Evolutionary conservation across 306 rosid genomes (phyloP), one percentile per base, ranked within the genome.

Genomic region (Quercus parvula): DNA sequence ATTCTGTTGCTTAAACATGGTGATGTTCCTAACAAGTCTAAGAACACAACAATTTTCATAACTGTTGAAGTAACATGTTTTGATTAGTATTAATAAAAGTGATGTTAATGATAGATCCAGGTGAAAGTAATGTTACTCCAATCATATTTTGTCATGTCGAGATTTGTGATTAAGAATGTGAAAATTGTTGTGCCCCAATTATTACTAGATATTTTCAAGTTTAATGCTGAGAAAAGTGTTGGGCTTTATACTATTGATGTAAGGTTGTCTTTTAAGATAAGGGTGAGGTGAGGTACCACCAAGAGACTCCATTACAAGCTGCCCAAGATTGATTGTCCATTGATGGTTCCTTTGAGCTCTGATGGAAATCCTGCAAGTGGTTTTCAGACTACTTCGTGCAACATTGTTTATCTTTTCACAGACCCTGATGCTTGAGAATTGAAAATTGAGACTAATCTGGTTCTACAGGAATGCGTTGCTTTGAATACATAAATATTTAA

Each of bases 231-330:
- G 59, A 88, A 84, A 44, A 31, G 3, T n/a, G 33, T 57, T 0
- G 92, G 90, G 72, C 24, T 79, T 57, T 92, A 83, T 64, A 71
- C 28, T 56, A 87, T 94, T 51, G 84, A 86, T 28, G 83, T 91
- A 74, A 86, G 90, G 83, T 79, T 94, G 41, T 75, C 88, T 41
- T 82, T 94, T 22, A 78, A 74, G 67, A 62, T 92, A 3, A 81
- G 97, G 79, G 79, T 90, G 82, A 92, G 89, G 77, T 41, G 86
- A 22, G 90, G 91, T 0, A 69, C 2, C 11, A 10, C 89, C 75
- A 92, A 86, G 86, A 79, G 83, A 0, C 80, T 79, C 73, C 84
- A 66, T 62, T 74, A 87, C 9, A 89, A 88, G 81, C 94, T 92
- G 15, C 27, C 4, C 11, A 90, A 75, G 79, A 52, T 90, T 59